Evolutionary conservation across 345 rosid genomes (phyloP).

Genomic region (Aquilaria malaccensis): DNA sequence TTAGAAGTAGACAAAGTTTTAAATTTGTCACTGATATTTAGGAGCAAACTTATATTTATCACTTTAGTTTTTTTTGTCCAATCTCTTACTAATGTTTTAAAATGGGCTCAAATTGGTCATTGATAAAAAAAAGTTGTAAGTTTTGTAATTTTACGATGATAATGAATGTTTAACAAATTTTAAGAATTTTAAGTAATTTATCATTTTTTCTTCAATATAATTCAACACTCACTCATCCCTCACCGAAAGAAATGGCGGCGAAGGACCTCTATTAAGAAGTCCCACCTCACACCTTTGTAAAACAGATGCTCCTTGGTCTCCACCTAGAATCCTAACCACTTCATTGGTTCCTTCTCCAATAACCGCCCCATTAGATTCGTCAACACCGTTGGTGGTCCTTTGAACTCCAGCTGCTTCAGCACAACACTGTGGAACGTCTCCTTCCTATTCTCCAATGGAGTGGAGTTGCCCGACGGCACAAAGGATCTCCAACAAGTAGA

Average conservation of each 20-base stretch:
- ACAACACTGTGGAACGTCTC: constrained; percentile 78
- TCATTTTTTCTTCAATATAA: too few species aligned
- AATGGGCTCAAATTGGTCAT: too few species aligned
- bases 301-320: constrained; percentile 78
- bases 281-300: constrained; percentile 66
- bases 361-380: constrained; percentile 63
- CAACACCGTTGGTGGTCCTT: constrained; percentile 50
- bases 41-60: too few species aligned
- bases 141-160: too few species aligned
- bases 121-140: too few species aligned
- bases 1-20: too few species aligned
- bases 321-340: constrained; percentile 47
- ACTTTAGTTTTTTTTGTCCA: too few species aligned
- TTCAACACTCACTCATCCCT: constrained; percentile 40
- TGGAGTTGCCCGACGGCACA: constrained; percentile 30
- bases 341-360: constrained; percentile 61
- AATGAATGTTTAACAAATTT: too few species aligned
- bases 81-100: too few species aligned
- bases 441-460: constrained; percentile 47
- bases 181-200: too few species aligned
- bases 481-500: constrained; percentile 75
- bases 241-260: constrained; percentile 81
- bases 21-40: too few species aligned
- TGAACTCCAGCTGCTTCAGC: constrained; percentile 45
- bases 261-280: constrained; percentile 56